These are phyloP conservation scores for Geum urbanum DNA, from an alignment of 306 rosid genomes.

Conservation along the genomic window DNA sequence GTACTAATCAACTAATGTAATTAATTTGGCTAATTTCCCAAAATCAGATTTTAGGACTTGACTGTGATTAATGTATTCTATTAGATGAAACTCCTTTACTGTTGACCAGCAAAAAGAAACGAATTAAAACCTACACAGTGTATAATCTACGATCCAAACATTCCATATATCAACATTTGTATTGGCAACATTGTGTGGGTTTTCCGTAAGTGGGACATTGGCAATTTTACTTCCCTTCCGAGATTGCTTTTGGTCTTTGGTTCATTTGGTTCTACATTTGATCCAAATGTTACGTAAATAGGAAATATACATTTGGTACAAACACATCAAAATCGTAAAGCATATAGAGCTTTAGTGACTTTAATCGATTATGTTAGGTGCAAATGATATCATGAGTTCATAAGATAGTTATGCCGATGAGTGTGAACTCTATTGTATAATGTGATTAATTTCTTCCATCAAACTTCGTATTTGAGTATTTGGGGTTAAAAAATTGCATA, in stretches of 20 bases:
- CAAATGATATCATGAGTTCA: background rate
- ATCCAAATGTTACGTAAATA: background rate
- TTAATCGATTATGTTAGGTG: background rate
- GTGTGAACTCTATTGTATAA: no score
- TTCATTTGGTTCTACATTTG: no score
- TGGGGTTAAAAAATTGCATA: no score
- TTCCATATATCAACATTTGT: background rate
- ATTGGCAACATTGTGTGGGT: background rate
- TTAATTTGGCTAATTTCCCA: background rate
- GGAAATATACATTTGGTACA: background rate
- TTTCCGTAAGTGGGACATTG: background rate
- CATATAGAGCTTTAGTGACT: background rate
- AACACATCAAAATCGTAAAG: background rate
- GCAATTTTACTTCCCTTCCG: background rate
- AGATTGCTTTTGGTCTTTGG: background rate
- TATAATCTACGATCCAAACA: background rate
- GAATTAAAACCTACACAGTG: background rate
- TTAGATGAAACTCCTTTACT: no score
- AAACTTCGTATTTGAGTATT: no score
- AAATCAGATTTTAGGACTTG: background rate
- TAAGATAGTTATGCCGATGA: no score
- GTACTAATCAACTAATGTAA: no score
- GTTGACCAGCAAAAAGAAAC: no score
- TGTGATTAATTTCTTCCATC: no score
- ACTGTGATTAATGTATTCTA: no score